Base-by-base conservation (phyloP, 768 basidiomycete genomes). In the Rossbeevera mucosa region DNA sequence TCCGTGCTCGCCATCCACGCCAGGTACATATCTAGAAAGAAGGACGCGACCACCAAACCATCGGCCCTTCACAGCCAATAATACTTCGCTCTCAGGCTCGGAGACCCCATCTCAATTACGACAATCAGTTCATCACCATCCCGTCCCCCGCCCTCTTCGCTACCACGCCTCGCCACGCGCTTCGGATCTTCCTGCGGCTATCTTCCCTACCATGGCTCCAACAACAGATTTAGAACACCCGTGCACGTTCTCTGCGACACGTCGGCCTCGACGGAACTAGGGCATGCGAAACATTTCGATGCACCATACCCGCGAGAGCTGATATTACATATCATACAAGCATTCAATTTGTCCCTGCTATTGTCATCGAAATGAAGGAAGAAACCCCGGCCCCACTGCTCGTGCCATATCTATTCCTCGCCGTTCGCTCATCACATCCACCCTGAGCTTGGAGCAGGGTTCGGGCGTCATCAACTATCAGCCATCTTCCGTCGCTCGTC, bases 21-120 rank as follows among this genome's bases (percentile, higher is more conserved):
- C 48, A 60, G 58, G 54, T 22, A 48, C 36, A 14, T 16, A 41
- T n/a, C n/a, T n/a, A 47, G 2, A 18, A 25, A 57, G 57, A 59
- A 62, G 48, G 60, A 45, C n/a, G 33, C 13, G 41, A 44, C 31
- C 57, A 48, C 61, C 61, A 54, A 56, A 46, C 57, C 55, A 25
- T 53, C 21, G 31, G 47, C 16, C 9, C 22, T n/a, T 52, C 42
- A 33, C 31, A 48, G 33, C 36, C 40, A 49, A 46, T 52, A 49
- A 46, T 52, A 61, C 49, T 40, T 51, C 47, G 14, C 20, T 24
- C 12, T 21, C 25, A 43, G 45, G 31, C 12, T 21, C 25, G 40
- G 45, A 44, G 50, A 50, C 50, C 43, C 38, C 38, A 45, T 47
- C 52, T 41, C 41, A 53, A 60, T 51, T 50, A 53, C 22, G 45